These are phyloP conservation scores for Globisporangium alternatum DNA, from an alignment of 352 stramenopile genomes.

Conservation along the genomic window DNA sequence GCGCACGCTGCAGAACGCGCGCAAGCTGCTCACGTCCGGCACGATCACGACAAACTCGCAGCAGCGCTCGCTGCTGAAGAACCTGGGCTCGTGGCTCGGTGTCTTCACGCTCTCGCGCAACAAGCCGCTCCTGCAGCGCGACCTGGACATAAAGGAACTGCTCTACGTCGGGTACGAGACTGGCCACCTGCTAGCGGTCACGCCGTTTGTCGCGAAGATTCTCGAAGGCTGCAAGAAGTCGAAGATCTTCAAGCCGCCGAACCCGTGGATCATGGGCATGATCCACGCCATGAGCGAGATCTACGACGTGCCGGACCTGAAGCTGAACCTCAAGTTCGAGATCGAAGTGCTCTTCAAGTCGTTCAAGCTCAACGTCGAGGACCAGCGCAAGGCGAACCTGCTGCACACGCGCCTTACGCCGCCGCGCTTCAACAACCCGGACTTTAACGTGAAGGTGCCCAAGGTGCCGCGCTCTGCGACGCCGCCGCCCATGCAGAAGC, in stretches of 20 bases:
- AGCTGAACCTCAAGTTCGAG: constrained; percentile 99
- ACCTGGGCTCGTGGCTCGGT: constrained; percentile 98
- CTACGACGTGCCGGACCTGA: constrained; percentile 98
- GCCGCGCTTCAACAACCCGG: constrained; percentile 94
- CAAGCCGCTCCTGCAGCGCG: constrained; percentile 96
- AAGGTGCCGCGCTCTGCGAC: constrained; percentile 58
- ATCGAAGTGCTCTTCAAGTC: constrained; percentile 99
- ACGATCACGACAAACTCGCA: constrained; percentile 98
- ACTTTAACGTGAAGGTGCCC: constrained; percentile 97
- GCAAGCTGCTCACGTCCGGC: constrained; percentile 95
- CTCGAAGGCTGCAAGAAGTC: constrained; percentile 97
- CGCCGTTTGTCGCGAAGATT: constrained; percentile 98
- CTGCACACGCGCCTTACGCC: constrained; percentile 90
- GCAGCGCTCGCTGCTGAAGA: constrained; percentile 98
- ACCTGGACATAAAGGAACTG: constrained; percentile 98
- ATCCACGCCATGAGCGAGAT: constrained; percentile 97
- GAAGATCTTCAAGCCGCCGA: constrained; percentile 97
- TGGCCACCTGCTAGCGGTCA: constrained; percentile 97
- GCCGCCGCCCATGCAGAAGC: constrained; percentile 45
- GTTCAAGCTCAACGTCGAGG: constrained; percentile 96
- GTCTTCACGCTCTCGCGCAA: constrained; percentile 98
- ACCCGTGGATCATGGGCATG: constrained; percentile 99
- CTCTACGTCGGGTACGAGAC: constrained; percentile 95
- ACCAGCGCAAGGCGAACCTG: constrained; percentile 91
- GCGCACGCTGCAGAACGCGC: constrained; percentile 94